Conservation (phyloP, 371 early-diverging fungal genomes). For the Mortierella sp. region DNA sequence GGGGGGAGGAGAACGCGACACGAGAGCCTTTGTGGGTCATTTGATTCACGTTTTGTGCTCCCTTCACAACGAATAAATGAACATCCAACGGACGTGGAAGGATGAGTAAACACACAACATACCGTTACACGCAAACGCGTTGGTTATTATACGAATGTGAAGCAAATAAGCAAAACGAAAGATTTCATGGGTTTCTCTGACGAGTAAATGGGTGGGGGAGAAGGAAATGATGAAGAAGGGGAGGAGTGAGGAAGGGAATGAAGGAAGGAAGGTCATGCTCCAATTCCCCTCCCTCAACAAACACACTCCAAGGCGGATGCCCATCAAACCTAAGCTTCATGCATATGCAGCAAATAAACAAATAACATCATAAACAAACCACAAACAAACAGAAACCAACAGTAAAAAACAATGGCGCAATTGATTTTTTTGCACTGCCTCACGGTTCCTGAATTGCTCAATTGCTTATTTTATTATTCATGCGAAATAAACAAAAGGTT, state of each 20-base stretch:
- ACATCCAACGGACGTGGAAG: background rate
- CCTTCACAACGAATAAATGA: background rate
- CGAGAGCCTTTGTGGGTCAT: background rate
- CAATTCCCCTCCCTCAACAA: too few relatives aligned
- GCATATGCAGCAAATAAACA: too few relatives aligned
- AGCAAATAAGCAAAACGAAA: too few relatives aligned
- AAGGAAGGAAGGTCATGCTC: too few relatives aligned
- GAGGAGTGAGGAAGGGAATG: too few relatives aligned
- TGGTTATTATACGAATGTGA: too few relatives aligned
- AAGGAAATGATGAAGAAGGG: too few relatives aligned
- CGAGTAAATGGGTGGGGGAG: too few relatives aligned
- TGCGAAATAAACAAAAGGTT: background rate
- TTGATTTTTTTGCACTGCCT: constrained; percentile 6
- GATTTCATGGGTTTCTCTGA: too few relatives aligned
- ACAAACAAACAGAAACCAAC: background rate
- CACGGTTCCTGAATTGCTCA: background rate
- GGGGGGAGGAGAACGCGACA: background rate
- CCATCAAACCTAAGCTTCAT: too few relatives aligned
- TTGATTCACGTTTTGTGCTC: constrained; percentile 7
- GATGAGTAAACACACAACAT: background rate
- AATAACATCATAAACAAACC: background rate
- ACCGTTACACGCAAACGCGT: too few relatives aligned
- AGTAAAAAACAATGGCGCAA: background rate
- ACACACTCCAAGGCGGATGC: too few relatives aligned
- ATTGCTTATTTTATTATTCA: background rate